Conservation (phyloP, 1,139 yeast genomes). For the Meyerozyma athensensis region DNA sequence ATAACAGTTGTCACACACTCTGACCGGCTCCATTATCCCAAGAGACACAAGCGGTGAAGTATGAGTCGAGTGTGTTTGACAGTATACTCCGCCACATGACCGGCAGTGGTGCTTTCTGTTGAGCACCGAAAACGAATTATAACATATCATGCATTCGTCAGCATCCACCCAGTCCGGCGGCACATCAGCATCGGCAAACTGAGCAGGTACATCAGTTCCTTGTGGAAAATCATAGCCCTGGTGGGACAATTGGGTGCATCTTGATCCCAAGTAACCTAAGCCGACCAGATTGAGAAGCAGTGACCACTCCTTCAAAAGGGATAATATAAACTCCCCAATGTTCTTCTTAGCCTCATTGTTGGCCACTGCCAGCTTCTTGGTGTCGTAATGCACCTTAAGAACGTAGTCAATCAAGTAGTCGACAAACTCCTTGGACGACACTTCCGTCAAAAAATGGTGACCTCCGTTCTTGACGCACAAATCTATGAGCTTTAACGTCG, state of each 20-base stretch:
- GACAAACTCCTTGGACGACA: conserved; percentile 82
- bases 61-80: conserved; percentile 77
- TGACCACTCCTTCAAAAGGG: conserved; percentile 73
- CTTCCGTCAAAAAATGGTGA: conserved; percentile 70
- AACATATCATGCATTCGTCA: conserved; percentile 93
- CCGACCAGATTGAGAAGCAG: conserved; percentile 67
- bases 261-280: conserved; percentile 58
- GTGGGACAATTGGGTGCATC: conserved; percentile 53
- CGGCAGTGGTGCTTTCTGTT: conserved; percentile 96
- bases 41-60: conserved; percentile 68
- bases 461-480: conserved; percentile 94
- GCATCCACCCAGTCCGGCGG: conserved; percentile 99
- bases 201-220: conserved; percentile 20
- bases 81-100: conserved; percentile 93
- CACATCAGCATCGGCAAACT: conserved; percentile 77
- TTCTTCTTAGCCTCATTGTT: conserved; percentile 44
- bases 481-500: conserved; percentile 74
- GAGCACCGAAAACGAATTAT: conserved; percentile 70
- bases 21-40: conserved; percentile 84
- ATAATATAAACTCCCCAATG: conserved; percentile 58
- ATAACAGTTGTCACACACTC: conserved; percentile 91
- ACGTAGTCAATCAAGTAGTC: conserved; percentile 57
- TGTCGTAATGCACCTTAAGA: conserved; percentile 35
- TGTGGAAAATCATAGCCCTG: conserved; percentile 70
- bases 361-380: conserved; percentile 23